Conservation (phyloP, 78 protist genomes). For the Dictyostelium brefeldianum region DNA sequence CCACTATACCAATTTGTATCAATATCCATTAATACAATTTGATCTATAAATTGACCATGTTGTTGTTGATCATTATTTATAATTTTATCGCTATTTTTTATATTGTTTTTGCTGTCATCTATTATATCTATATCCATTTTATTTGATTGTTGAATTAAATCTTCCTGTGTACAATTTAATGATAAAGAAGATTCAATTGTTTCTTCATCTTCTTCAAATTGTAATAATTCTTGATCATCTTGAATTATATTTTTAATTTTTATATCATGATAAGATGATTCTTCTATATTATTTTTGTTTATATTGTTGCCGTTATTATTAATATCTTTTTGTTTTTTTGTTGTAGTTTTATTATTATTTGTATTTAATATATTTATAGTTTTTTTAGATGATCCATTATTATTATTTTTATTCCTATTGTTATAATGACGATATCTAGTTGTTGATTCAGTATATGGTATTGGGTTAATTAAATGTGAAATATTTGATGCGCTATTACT, state of each 20-base stretch:
- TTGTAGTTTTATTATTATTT: too few relatives aligned
- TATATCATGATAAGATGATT: too few relatives aligned
- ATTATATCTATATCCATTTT: background rate
- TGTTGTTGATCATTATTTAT: background rate
- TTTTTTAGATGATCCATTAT: background rate
- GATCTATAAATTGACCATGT: background rate
- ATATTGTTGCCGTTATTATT: slow-evolving; percentile 6
- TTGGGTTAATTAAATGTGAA: background rate
- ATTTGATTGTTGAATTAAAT: background rate
- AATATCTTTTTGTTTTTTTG: background rate
- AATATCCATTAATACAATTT: slow-evolving; percentile 46
- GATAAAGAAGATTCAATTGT: too few relatives aligned
- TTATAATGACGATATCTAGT: background rate
- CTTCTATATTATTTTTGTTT: background rate
- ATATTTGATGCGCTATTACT: background rate
- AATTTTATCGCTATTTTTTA: background rate
- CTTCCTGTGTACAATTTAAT: background rate
- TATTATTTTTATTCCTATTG: background rate
- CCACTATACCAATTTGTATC: slow-evolving; percentile 74
- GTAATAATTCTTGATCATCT: background rate
- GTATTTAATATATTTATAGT: background rate
- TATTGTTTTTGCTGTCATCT: background rate
- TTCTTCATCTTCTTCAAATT: background rate
- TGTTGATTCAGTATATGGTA: background rate
- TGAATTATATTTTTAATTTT: background rate